These are phyloP conservation scores for Davidsoniella virescens DNA, from an alignment of 2,329 filamentous ascomycete species.

Conservation along the genomic window DNA sequence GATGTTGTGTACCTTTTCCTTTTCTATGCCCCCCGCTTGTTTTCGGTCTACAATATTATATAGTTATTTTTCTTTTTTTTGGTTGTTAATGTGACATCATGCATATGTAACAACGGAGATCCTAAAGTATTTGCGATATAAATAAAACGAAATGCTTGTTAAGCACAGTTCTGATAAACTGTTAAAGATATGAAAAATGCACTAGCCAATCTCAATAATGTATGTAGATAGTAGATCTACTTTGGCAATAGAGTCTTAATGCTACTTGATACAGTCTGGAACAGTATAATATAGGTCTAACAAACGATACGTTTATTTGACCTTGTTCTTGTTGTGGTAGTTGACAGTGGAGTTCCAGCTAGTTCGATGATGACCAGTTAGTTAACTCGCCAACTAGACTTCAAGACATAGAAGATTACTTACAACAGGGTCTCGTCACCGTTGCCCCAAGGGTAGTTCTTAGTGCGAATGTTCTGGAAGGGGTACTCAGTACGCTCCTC, in stretches of 20 bases:
- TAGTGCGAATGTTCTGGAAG: slow-evolving; percentile 94
- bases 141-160: too few relatives aligned
- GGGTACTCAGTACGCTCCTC: slow-evolving; percentile 88
- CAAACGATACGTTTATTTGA: slow-evolving; percentile 14
- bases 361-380: slow-evolving; percentile 1
- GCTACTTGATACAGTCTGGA: neutral
- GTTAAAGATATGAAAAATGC: too few relatives aligned
- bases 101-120: too few relatives aligned
- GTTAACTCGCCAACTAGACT: neutral
- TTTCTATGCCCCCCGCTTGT: too few relatives aligned
- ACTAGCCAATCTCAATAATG: too few relatives aligned
- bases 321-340: slow-evolving; percentile 89
- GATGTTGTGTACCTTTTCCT: too few relatives aligned
- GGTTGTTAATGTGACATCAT: too few relatives aligned
- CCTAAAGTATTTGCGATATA: too few relatives aligned
- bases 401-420: slow-evolving; percentile 20
- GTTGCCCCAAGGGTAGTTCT: slow-evolving; percentile 90
- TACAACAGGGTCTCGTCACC: slow-evolving; percentile 79
- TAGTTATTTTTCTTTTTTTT: too few relatives aligned
- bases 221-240: too few relatives aligned
- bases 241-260: neutral
- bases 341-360: slow-evolving; percentile 94
- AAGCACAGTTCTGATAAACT: too few relatives aligned
- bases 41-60: too few relatives aligned
- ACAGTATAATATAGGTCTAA: neutral